Conservation (phyloP, 345 rosid species). For the Brassica nigra region DNA sequence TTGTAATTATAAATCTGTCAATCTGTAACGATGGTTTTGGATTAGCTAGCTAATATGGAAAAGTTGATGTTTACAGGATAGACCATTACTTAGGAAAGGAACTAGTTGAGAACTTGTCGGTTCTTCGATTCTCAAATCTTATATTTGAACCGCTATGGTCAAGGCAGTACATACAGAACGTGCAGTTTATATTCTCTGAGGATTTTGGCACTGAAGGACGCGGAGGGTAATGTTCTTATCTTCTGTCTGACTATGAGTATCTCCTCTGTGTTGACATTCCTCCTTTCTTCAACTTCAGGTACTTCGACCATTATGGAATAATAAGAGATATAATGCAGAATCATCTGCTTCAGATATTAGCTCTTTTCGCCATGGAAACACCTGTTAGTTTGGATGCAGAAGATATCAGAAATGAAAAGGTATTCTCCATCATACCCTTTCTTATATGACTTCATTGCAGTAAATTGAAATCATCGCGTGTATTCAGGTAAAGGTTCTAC, state of each 20-base stretch:
- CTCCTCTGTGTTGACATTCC: slow-evolving; percentile 9
- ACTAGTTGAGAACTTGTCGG: slow-evolving; percentile 94
- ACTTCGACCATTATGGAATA: slow-evolving; percentile 91
- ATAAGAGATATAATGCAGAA: slow-evolving; percentile 99
- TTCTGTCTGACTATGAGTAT: background rate
- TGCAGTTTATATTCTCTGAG: slow-evolving; percentile 91
- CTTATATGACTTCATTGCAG: background rate
- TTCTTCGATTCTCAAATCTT: slow-evolving; percentile 96
- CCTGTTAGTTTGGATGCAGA: slow-evolving; percentile 99
- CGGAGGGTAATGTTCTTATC: slow-evolving; percentile 70
- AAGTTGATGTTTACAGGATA: slow-evolving; percentile 56
- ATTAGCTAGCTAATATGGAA: background rate
- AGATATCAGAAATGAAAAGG: slow-evolving; percentile 94
- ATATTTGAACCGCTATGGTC: slow-evolving; percentile 97
- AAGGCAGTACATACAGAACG: slow-evolving; percentile 89
- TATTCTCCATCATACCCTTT: slow-evolving; percentile 32
- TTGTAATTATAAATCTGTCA: background rate
- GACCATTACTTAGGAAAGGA: slow-evolving; percentile 99
- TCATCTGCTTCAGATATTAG: slow-evolving; percentile 95
- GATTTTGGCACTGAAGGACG: slow-evolving; percentile 99
- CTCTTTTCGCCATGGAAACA: slow-evolving; percentile 98
- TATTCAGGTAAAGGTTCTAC: slow-evolving; percentile 84
- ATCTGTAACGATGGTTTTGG: slow-evolving; percentile 1
- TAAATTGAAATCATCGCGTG: slow-evolving; percentile 1
- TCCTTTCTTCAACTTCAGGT: slow-evolving; percentile 48